Percentiles rank a stretch among this genome's conserved stretches.
These are phyloP conservation scores for Oryza meyeriana DNA, from an alignment of 176 grass and related monocot species.

Conservation along the genomic window DNA sequence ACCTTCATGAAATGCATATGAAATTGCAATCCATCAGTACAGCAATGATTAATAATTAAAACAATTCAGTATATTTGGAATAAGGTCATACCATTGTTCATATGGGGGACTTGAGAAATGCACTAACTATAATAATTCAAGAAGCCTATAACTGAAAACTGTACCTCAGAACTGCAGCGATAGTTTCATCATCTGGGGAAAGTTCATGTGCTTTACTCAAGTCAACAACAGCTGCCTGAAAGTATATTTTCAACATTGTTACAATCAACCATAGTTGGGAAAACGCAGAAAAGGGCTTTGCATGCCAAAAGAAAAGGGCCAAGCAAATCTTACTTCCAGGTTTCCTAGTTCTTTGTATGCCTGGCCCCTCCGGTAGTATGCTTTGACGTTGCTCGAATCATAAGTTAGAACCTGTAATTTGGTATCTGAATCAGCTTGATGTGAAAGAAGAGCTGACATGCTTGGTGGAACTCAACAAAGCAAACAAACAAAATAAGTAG, in stretches of 20 bases:
- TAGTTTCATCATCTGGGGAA: conserved; percentile 93
- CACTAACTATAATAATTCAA: background rate
- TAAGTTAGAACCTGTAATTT: conserved; percentile 69
- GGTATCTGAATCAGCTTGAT: background rate
- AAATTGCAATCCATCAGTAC: background rate
- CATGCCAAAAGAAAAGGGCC: conserved; percentile 7
- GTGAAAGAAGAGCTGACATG: background rate
- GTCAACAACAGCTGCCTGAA: conserved; percentile 83
- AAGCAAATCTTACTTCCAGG: conserved; percentile 55
- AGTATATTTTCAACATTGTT: conserved; percentile 28
- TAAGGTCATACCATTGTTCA: background rate
- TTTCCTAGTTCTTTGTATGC: conserved; percentile 85
- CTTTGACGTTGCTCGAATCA: conserved; percentile 87
- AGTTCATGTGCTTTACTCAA: conserved; percentile 78
- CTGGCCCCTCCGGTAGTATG: conserved; percentile 93
- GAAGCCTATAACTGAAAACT: background rate
- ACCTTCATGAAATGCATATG: background rate
- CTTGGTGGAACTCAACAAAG: background rate
- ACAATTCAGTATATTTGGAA: background rate
- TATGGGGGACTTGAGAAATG: background rate
- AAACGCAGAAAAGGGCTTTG: background rate
- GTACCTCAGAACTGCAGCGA: conserved; percentile 84
- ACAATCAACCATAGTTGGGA: conserved; percentile 14
- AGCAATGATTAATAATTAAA: background rate
- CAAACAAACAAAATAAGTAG: background rate